phyloP scores from a whole-genome alignment of 1,139 yeast genomes.

The Candida sp. region DNA sequence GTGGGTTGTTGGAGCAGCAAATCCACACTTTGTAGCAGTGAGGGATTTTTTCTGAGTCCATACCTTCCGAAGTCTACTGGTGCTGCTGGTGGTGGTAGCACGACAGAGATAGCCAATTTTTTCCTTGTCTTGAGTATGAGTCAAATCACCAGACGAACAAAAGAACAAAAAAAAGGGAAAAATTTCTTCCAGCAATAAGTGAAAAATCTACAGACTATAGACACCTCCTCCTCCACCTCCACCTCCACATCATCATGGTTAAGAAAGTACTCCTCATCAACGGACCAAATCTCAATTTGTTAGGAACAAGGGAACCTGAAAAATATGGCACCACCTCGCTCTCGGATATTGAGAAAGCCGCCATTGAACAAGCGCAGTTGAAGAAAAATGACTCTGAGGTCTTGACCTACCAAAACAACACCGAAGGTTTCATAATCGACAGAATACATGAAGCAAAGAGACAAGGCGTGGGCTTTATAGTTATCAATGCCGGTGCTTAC shows the following conservation, averaged over 20 bases:
- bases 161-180: not conserved
- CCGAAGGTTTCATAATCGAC: slow-evolving; percentile 53
- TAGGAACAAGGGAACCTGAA: slow-evolving; percentile 55
- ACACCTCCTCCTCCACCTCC: not conserved
- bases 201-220: not conserved
- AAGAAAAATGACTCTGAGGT: slow-evolving; percentile 35
- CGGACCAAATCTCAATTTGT: slow-evolving; percentile 52
- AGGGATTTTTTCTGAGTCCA: slow-evolving; percentile 1
- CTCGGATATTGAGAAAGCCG: slow-evolving; percentile 44
- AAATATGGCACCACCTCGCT: slow-evolving; percentile 52
- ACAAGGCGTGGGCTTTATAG: slow-evolving; percentile 43
- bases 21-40: not conserved
- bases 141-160: too few species aligned
- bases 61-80: not conserved
- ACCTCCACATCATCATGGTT: slow-evolving; percentile 25
- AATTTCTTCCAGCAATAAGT: not conserved
- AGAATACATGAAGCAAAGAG: slow-evolving; percentile 48
- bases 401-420: slow-evolving; percentile 41
- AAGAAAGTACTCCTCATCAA: slow-evolving; percentile 47
- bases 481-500: slow-evolving; percentile 56
- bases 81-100: too few species aligned
- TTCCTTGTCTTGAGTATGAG: too few species aligned
- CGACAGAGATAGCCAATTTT: too few species aligned
- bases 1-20: too few species aligned
- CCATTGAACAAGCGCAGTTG: slow-evolving; percentile 34